phyloP scores from a whole-genome alignment of 1,284 basidiomycete species.

The Ganoderma lucidum region DNA sequence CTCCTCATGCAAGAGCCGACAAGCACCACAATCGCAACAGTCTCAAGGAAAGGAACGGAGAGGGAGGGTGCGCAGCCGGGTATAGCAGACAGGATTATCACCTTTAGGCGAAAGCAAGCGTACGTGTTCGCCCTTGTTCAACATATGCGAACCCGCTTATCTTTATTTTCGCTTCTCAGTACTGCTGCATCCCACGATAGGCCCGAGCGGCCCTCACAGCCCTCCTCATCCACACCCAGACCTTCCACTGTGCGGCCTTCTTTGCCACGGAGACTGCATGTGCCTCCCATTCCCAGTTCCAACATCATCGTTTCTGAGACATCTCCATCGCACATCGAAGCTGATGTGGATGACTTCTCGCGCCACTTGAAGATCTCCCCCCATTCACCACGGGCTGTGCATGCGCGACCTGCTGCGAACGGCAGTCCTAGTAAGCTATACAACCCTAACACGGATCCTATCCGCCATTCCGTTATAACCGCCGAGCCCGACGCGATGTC shows the following conservation, averaged over 20 bases:
- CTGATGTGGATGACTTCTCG: conserved; percentile 68
- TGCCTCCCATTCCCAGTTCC: conserved; percentile 41
- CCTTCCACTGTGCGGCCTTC: conserved; percentile 36
- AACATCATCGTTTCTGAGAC: conserved; percentile 45
- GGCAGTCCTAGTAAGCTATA: conserved; percentile 61
- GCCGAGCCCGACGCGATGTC: conserved; percentile 69
- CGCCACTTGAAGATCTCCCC: conserved; percentile 71
- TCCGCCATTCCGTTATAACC: conserved; percentile 61
- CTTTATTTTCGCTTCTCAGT: conserved; percentile 42
- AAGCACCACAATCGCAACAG: conserved; percentile 26
- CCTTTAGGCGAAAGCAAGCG: conserved; percentile 46
- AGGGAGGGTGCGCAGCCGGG: conserved; percentile 54
- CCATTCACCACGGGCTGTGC: conserved; percentile 46
- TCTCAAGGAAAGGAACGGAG: conserved; percentile 46
- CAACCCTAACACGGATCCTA: conserved; percentile 75
- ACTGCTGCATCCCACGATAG: conserved; percentile 52
- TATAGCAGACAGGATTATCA: conserved; percentile 71
- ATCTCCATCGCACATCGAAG: conserved; percentile 54
- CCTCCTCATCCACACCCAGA: conserved; percentile 40
- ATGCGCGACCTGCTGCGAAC: conserved; percentile 42
- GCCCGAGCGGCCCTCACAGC: conserved; percentile 49
- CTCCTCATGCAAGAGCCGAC: conserved; percentile 28
- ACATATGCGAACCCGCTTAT: conserved; percentile 6
- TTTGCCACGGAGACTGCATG: conserved; percentile 40
- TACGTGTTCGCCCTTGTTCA: conserved; percentile 38